These are phyloP conservation scores for Candida maris DNA, from an alignment of 805 yeast species.

Conservation along the genomic window DNA sequence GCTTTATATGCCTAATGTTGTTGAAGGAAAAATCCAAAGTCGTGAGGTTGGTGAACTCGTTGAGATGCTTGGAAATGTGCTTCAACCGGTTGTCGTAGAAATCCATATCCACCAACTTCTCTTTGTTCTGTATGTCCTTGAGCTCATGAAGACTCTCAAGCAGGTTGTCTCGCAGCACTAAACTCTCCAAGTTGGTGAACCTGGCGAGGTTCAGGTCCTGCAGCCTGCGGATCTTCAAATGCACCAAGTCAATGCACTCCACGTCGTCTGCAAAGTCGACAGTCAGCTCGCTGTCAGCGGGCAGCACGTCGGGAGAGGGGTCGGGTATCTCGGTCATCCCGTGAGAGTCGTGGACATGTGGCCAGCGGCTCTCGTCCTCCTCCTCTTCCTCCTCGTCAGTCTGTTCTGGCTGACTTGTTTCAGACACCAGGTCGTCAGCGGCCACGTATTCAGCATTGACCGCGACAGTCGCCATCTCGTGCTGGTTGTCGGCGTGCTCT, in stretches of 20 bases:
- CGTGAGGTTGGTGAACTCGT: conserved; percentile 52
- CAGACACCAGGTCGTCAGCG: too few relatives aligned
- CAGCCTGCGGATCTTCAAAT: conserved; percentile 61
- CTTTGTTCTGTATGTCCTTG: conserved; percentile 50
- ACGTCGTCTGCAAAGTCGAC: conserved; percentile 53
- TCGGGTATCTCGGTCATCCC: conserved; percentile 37
- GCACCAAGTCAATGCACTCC: conserved; percentile 61
- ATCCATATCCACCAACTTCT: conserved; percentile 71
- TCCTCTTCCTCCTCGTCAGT: conserved; percentile 9
- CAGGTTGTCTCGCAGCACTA: conserved; percentile 82
- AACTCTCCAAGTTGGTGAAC: conserved; percentile 51
- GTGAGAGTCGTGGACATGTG: too few relatives aligned
- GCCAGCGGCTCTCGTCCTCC: conserved; percentile 21
- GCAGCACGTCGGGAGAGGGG: conserved; percentile 49
- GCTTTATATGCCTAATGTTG: conserved; percentile 80
- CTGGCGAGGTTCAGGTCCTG: conserved; percentile 57
- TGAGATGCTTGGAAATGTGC: conserved; percentile 73
- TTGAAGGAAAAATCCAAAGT: conserved; percentile 84
- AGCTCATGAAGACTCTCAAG: conserved; percentile 70
- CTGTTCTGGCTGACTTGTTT: too few relatives aligned
- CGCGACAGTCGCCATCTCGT: too few relatives aligned
- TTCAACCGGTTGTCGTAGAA: conserved; percentile 88
- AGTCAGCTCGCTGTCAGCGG: conserved; percentile 67
- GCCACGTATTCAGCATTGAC: too few relatives aligned
- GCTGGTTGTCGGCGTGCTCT: too few relatives aligned